Conservation (phyloP, 495 filamentous ascomycete species). For the Rusavskia elegans region DNA sequence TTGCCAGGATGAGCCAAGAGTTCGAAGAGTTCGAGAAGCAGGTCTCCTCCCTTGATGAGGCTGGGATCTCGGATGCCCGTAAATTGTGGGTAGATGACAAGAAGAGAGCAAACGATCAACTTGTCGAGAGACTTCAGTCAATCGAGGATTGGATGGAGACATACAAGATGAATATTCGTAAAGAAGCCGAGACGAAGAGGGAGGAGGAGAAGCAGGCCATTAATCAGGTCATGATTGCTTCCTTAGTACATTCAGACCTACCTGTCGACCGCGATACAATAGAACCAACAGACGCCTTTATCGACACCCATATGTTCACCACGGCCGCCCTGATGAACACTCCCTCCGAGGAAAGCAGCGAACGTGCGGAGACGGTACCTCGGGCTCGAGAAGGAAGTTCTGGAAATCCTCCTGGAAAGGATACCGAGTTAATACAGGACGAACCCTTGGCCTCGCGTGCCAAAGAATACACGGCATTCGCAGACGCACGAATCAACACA, state of each 20-base stretch:
- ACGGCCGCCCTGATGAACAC: not conserved
- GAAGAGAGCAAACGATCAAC: slow-evolving; percentile 1
- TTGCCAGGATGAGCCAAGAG: slow-evolving; percentile 2
- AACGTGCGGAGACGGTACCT: not conserved
- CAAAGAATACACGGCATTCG: not conserved
- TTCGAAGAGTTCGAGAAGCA: not conserved
- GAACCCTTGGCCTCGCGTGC: no score
- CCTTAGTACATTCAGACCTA: not conserved
- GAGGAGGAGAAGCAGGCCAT: not conserved
- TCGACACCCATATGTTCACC: not conserved
- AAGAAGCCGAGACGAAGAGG: not conserved
- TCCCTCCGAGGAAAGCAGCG: not conserved
- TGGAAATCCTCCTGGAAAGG: not conserved
- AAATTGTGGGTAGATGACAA: slow-evolving; percentile 8
- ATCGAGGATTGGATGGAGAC: slow-evolving; percentile 12
- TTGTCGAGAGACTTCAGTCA: slow-evolving; percentile 9
- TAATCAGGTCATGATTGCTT: not conserved
- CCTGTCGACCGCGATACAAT: not conserved
- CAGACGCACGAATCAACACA: not conserved
- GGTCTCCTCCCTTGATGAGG: not conserved
- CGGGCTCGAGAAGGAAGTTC: not conserved
- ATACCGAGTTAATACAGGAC: not conserved
- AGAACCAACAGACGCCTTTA: not conserved
- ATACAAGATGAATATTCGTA: not conserved
- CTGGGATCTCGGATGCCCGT: not conserved